Evolutionary conservation across 805 yeast species (phyloP).

Genomic region (Zygosaccharomyces siamensis): DNA sequence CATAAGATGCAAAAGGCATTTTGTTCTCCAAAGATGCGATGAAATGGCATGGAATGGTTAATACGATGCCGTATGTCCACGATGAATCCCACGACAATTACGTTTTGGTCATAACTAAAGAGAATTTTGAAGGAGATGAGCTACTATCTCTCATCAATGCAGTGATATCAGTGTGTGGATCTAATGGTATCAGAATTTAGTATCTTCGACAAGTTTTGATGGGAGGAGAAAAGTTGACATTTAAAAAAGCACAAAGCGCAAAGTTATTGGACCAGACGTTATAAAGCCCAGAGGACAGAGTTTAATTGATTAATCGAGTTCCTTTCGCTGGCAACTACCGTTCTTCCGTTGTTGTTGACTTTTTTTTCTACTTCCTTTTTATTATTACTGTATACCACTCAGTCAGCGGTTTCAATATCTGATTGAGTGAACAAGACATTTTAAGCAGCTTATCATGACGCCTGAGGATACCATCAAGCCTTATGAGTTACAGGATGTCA

Average conservation of each 20-base stretch:
- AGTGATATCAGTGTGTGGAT: background rate
- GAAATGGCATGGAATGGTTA: background rate
- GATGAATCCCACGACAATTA: background rate
- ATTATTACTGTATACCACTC: background rate
- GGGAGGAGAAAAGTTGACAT: background rate
- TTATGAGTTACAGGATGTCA: constrained; percentile 18
- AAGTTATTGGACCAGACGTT: background rate
- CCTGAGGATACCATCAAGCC: constrained; percentile 10
- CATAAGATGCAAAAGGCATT: background rate
- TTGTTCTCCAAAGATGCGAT: background rate
- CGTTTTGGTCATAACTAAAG: background rate
- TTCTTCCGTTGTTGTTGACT: background rate
- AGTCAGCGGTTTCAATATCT: background rate
- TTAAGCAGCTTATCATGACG: background rate
- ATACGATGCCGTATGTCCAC: background rate
- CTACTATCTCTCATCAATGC: background rate
- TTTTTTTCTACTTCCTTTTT: background rate
- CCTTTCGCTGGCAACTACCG: background rate
- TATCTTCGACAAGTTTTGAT: background rate
- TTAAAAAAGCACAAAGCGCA: background rate
- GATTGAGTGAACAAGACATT: background rate
- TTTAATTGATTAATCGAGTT: no score
- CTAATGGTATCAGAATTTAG: background rate
- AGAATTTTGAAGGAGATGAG: background rate
- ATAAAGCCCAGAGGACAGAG: background rate